A percentile compares a stretch with the other conserved stretches of the same genome.
phyloP scores from a whole-genome alignment of 1,139 yeast species.

The Pneumocystis oryctolagi region DNA sequence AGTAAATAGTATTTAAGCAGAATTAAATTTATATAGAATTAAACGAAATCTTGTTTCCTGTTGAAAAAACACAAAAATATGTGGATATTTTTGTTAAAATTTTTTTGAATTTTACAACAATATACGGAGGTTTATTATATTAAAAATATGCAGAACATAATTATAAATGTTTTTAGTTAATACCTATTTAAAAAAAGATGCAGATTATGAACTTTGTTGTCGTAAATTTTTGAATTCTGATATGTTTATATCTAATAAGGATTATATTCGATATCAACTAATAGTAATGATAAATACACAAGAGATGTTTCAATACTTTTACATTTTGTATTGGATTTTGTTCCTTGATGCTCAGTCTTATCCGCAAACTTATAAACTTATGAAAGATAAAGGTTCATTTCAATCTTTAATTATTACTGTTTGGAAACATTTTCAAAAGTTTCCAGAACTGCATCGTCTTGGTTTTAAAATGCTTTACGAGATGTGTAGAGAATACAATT shows the following conservation, averaged over 20 bases:
- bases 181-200: constrained; percentile 21
- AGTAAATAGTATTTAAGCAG: too few relatives aligned
- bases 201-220: constrained; percentile 23
- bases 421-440: constrained; percentile 22
- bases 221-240: constrained; percentile 21
- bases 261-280: constrained; percentile 21
- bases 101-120: constrained; percentile 21
- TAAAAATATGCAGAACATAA: neutral
- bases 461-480: constrained; percentile 41
- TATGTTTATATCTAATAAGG: constrained; percentile 21
- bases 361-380: constrained; percentile 29
- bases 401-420: constrained; percentile 29
- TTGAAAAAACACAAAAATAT: constrained; percentile 9
- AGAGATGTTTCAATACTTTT: constrained; percentile 7
- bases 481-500: constrained; percentile 36
- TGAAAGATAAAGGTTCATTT: constrained; percentile 40
- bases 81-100: constrained; percentile 17
- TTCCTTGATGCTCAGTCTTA: constrained; percentile 35
- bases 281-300: constrained; percentile 13
- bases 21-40: constrained; percentile 7
- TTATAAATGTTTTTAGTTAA: constrained; percentile 10
- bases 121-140: constrained; percentile 18
- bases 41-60: constrained; percentile 11
- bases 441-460: constrained; percentile 25
- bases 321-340: constrained; percentile 21